Conservation (phyloP, 768 basidiomycete genomes). For the Suillus occidentalis region DNA sequence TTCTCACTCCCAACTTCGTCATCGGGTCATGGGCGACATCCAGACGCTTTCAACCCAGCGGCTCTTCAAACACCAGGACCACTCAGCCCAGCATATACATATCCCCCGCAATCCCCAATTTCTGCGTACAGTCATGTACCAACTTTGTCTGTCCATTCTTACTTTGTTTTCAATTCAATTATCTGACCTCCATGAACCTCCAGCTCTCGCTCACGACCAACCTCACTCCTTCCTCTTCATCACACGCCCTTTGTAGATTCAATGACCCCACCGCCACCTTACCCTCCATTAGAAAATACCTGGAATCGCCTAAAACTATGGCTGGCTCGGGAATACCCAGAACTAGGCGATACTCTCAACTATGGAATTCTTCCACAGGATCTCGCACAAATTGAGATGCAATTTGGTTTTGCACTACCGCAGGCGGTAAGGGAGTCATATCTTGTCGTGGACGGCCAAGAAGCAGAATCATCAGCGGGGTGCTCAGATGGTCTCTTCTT, state of each 20-base stretch:
- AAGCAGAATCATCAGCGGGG: slow-evolving; percentile 83
- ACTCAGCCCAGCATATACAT: slow-evolving; percentile 62
- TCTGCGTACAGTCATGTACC: slow-evolving; percentile 61
- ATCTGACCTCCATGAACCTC: slow-evolving; percentile 7
- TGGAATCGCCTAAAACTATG: slow-evolving; percentile 85
- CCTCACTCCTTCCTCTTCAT: slow-evolving; percentile 69
- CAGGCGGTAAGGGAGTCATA: slow-evolving; percentile 90
- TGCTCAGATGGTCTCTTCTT: slow-evolving; percentile 93
- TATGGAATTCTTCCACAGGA: slow-evolving; percentile 82
- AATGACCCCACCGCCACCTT: slow-evolving; percentile 40
- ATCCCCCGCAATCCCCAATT: slow-evolving; percentile 65
- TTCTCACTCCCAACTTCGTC: slow-evolving; percentile 83
- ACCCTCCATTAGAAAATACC: slow-evolving; percentile 79
- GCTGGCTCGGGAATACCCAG: slow-evolving; percentile 85
- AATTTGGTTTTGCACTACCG: slow-evolving; percentile 84
- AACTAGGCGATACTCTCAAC: slow-evolving; percentile 94
- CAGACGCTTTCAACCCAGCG: slow-evolving; percentile 61
- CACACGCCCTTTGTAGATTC: slow-evolving; percentile 47
- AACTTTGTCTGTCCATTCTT: slow-evolving; percentile 43
- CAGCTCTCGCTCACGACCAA: slow-evolving; percentile 46
- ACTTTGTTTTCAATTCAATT: slow-evolving; percentile 1
- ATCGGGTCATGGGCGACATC: slow-evolving; percentile 52
- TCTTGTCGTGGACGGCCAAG: slow-evolving; percentile 87
- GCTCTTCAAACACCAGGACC: slow-evolving; percentile 51
- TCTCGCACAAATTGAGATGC: slow-evolving; percentile 77